These are phyloP conservation scores for Capsicum rhomboideum DNA, from an alignment of 257 asterid species.

Conservation along the genomic window DNA sequence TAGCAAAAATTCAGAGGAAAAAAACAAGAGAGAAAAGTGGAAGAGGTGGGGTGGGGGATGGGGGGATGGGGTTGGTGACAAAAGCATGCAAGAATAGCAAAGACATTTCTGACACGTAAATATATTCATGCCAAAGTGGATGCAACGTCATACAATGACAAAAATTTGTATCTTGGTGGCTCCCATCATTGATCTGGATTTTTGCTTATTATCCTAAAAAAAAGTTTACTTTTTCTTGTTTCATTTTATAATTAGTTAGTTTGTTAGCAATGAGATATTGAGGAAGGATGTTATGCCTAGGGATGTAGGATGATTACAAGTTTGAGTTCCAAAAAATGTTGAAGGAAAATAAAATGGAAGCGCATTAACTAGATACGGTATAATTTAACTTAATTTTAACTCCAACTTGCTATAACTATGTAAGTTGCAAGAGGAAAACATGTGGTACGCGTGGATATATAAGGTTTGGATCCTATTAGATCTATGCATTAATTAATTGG, in stretches of 20 bases:
- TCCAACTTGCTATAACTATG: not conserved
- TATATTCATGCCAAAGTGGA: not conserved
- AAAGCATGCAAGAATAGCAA: not conserved
- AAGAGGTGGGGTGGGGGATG: not conserved
- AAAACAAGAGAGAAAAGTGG: not conserved
- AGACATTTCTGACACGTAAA: constrained; percentile 23
- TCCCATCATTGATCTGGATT: not conserved
- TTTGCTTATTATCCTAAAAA: not conserved
- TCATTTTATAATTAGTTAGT: not conserved
- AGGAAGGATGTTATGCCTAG: not conserved
- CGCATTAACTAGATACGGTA: not conserved
- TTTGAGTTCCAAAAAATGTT: not conserved
- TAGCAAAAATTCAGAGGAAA: not conserved
- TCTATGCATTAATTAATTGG: not conserved
- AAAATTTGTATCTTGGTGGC: not conserved
- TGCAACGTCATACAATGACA: not conserved
- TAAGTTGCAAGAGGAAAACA: not conserved
- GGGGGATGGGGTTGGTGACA: not conserved
- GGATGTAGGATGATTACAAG: not conserved
- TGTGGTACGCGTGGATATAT: not conserved
- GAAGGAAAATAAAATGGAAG: not conserved
- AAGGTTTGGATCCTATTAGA: not conserved
- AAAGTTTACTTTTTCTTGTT: too few relatives aligned
- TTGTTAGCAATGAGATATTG: not conserved
- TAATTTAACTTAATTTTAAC: not conserved